Percentiles rank a stretch among this genome's conserved stretches.
Evolutionary conservation across 441 rosid species (phyloP).

Genomic region (Geranium incanum): DNA sequence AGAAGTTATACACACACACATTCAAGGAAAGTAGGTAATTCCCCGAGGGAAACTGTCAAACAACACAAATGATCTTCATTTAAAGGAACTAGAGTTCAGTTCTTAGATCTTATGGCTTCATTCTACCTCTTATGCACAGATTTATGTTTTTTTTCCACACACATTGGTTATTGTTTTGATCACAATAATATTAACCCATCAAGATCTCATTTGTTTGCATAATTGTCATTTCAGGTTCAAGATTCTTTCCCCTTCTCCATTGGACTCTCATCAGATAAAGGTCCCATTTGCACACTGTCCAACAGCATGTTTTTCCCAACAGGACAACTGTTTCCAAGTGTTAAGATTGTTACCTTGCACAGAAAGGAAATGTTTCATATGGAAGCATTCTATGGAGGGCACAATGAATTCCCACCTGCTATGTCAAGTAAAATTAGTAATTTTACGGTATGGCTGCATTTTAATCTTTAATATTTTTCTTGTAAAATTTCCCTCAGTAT

Average conservation of each 20-base stretch:
- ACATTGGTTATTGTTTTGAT: neutral
- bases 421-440: slow-evolving; percentile 34
- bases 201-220: neutral
- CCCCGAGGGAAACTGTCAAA: neutral
- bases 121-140: neutral
- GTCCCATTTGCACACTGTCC: slow-evolving; percentile 37
- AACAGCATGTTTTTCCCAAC: slow-evolving; percentile 48
- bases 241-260: slow-evolving; percentile 59
- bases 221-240: slow-evolving; percentile 44
- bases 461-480: neutral
- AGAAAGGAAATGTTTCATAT: slow-evolving; percentile 39
- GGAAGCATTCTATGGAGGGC: slow-evolving; percentile 50
- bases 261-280: slow-evolving; percentile 51
- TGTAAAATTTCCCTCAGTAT: neutral
- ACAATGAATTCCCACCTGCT: slow-evolving; percentile 36
- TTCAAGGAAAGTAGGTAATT: neutral
- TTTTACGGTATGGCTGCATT: slow-evolving; percentile 40
- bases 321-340: slow-evolving; percentile 54
- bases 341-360: slow-evolving; percentile 47
- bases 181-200: neutral
- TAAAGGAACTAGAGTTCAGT: neutral
- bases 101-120: neutral
- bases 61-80: neutral
- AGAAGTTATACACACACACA: neutral
- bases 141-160: neutral